These are phyloP conservation scores for Chloromonas sp. DNA, from an alignment of 163 green algal genomes.

Conservation along the genomic window DNA sequence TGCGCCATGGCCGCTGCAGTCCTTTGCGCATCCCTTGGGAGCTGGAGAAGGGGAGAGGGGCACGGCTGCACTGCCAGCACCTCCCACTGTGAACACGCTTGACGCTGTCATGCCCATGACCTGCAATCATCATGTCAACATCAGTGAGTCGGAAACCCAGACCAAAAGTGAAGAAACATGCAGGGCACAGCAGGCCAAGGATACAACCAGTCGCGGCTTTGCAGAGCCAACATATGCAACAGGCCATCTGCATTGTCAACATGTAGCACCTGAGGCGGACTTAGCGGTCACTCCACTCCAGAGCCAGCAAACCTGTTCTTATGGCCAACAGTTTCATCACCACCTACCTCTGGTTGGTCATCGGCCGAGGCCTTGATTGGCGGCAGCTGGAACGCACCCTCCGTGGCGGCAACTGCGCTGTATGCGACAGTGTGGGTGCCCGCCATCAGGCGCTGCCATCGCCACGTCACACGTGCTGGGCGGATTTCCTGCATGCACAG, in stretches of 20 bases:
- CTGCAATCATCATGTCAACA: neutral
- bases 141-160: neutral
- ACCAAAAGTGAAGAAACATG: neutral
- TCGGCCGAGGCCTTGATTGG: slow-evolving; percentile 44
- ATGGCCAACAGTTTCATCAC: neutral
- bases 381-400: slow-evolving; percentile 44
- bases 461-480: slow-evolving; percentile 37
- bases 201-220: neutral
- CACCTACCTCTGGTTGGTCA: slow-evolving; percentile 47
- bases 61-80: neutral
- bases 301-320: neutral
- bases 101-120: slow-evolving; percentile 20
- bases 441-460: slow-evolving; percentile 25
- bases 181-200: neutral
- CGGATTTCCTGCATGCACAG: slow-evolving; percentile 27
- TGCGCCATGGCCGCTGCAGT: slow-evolving; percentile 15
- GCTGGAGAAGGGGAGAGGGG: neutral
- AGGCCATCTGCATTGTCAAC: neutral
- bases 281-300: neutral
- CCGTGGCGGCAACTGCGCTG: slow-evolving; percentile 43
- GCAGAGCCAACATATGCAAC: neutral
- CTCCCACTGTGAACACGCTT: slow-evolving; percentile 7
- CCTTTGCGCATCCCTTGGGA: neutral
- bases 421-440: slow-evolving; percentile 42
- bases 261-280: too few relatives aligned